Percentiles rank a stretch among this genome's conserved stretches.
phyloP scores from a whole-genome alignment of 495 filamentous ascomycete species.

The Amorphotheca resinae region DNA sequence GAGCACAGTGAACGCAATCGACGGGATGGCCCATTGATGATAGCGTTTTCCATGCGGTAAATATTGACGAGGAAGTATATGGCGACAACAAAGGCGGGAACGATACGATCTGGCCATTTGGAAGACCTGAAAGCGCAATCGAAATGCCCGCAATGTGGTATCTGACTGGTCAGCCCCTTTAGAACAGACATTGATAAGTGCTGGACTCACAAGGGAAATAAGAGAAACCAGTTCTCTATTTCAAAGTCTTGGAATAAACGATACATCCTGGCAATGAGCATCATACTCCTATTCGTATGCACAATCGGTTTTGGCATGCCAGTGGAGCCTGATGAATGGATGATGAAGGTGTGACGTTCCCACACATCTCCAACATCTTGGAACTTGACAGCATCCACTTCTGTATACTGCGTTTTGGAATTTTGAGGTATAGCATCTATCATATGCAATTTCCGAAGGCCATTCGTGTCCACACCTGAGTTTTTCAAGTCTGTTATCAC shows the following conservation, averaged over 20 bases:
- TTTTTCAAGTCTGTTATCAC: constrained; percentile 19
- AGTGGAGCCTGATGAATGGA: constrained; percentile 21
- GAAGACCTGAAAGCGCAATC: constrained; percentile 18
- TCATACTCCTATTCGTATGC: constrained; percentile 22
- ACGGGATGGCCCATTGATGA: constrained; percentile 15
- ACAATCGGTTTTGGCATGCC: constrained; percentile 22
- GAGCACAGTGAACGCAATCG: constrained; percentile 18
- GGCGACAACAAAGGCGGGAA: constrained; percentile 18
- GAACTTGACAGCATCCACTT: constrained; percentile 17
- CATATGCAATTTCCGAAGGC: constrained; percentile 13
- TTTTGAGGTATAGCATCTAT: constrained; percentile 6
- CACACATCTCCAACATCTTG: constrained; percentile 19
- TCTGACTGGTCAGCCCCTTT: constrained; percentile 4
- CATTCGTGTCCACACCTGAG: constrained; percentile 7
- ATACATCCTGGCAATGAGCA: constrained; percentile 22
- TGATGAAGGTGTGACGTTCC: constrained; percentile 21
- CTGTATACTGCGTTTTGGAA: not conserved
- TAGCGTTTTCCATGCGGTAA: constrained; percentile 16
- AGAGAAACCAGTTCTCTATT: constrained; percentile 20
- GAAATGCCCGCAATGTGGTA: constrained; percentile 22
- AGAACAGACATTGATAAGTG: not conserved
- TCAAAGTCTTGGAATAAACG: constrained; percentile 18
- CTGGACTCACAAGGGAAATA: constrained; percentile 18
- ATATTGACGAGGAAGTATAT: constrained; percentile 13
- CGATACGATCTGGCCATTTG: constrained; percentile 19